These are phyloP conservation scores for Lindgomyces ingoldianus DNA, from an alignment of 495 filamentous ascomycete genomes.

Conservation along the genomic window DNA sequence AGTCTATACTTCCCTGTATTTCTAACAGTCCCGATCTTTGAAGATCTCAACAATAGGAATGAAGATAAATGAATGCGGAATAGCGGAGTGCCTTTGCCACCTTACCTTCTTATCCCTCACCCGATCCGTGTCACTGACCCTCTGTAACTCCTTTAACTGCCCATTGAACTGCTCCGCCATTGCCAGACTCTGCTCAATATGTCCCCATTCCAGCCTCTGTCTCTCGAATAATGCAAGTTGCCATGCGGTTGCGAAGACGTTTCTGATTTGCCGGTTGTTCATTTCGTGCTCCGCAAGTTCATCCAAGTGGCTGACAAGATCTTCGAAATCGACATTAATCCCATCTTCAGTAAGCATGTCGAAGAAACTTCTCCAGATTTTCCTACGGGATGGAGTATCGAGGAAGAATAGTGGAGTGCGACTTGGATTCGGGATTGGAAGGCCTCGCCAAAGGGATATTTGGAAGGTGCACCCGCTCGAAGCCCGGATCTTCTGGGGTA, in stretches of 20 bases:
- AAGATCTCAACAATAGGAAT: not conserved
- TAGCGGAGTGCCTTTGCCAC: not conserved
- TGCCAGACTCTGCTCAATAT: not conserved
- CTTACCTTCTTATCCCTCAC: conserved; percentile 5
- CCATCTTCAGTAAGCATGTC: not conserved
- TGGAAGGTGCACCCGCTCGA: not conserved
- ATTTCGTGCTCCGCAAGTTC: conserved; percentile 50
- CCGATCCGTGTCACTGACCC: conserved; percentile 6
- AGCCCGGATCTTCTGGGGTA: not conserved
- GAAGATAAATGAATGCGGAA: not conserved
- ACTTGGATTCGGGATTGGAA: conserved; percentile 44
- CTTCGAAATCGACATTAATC: not conserved
- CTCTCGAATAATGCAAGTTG: conserved; percentile 3
- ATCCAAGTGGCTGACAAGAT: conserved; percentile 38
- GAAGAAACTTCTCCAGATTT: conserved; percentile 43
- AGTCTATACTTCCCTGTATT: too few relatives aligned
- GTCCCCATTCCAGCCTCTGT: conserved; percentile 1
- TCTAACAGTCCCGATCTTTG: too few relatives aligned
- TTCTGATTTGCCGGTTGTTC: conserved; percentile 66
- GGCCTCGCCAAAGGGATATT: conserved; percentile 43
- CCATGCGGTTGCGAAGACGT: conserved; percentile 56
- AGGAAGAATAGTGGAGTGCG: conserved; percentile 45
- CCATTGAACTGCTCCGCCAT: conserved; percentile 3
- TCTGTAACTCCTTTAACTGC: not conserved
- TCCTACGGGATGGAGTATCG: not conserved